A percentile compares a stretch with the other conserved stretches of the same genome.
Conservation (phyloP, 176 grass and related monocot species). For the Juncus inflexus region DNA sequence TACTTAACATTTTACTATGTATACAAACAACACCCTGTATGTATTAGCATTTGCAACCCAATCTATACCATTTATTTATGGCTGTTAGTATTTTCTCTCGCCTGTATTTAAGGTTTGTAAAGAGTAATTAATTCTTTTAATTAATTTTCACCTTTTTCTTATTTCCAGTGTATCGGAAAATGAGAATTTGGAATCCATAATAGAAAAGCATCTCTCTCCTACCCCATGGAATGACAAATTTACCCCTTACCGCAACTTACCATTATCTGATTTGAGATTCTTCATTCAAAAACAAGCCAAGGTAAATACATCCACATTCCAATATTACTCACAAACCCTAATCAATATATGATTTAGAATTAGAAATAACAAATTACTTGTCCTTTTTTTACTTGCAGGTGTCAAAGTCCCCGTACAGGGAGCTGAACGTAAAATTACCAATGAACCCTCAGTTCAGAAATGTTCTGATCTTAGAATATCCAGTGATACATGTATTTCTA, state of each 20-base stretch:
- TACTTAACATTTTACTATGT: too few species aligned
- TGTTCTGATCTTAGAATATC: conserved; percentile 58
- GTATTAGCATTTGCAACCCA: too few species aligned
- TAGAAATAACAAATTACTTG: conserved; percentile 1
- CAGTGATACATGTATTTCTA: conserved; percentile 78
- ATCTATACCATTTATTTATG: too few species aligned
- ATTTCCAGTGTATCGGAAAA: conserved; percentile 70
- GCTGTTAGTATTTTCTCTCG: too few species aligned
- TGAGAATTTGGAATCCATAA: conserved; percentile 45
- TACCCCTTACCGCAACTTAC: conserved; percentile 51
- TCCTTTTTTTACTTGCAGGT: conserved; percentile 34
- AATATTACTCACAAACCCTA: conserved; percentile 3
- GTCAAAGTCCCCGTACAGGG: conserved; percentile 45
- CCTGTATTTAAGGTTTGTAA: too few species aligned
- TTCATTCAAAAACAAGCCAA: conserved; percentile 71
- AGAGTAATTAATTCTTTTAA: conserved; percentile 8
- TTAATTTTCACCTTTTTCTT: background rate
- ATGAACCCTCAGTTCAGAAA: conserved; percentile 53
- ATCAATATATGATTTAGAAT: background rate
- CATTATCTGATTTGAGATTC: conserved; percentile 55
- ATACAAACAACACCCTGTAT: too few species aligned
- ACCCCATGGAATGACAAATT: conserved; percentile 82
- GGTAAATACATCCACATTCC: conserved; percentile 31
- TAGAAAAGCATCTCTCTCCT: conserved; percentile 72
- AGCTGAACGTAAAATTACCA: conserved; percentile 51